Percentiles rank a stretch among this genome's conserved stretches.
phyloP scores from a whole-genome alignment of 306 rosid genomes.

The Begonia fuchsioides region DNA sequence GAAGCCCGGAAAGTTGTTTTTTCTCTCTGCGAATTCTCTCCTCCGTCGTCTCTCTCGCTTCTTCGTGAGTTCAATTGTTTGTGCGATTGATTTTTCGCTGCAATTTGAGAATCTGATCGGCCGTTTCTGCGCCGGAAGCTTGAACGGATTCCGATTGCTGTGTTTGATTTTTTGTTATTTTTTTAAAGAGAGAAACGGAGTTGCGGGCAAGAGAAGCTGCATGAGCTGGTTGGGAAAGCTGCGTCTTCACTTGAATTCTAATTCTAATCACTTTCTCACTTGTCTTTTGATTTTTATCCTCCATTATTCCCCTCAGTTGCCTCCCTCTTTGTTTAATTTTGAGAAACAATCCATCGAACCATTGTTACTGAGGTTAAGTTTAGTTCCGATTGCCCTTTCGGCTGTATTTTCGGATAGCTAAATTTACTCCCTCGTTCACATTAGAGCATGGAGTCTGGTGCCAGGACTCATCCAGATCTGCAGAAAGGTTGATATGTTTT shows the following conservation, averaged over 20 bases:
- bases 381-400: slow-evolving; percentile 4
- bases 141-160: too few relatives aligned
- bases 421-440: slow-evolving; percentile 12
- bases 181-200: too few relatives aligned
- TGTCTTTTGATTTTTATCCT: slow-evolving; percentile 68
- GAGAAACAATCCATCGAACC: slow-evolving; percentile 30
- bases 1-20: too few relatives aligned
- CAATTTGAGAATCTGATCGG: too few relatives aligned
- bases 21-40: too few relatives aligned
- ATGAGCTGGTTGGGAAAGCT: slow-evolving; percentile 95
- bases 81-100: too few relatives aligned
- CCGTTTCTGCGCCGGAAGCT: too few relatives aligned
- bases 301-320: slow-evolving; percentile 69
- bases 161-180: too few relatives aligned
- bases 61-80: too few relatives aligned
- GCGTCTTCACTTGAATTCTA: slow-evolving; percentile 49
- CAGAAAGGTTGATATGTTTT: slow-evolving; percentile 50
- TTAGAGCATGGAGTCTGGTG: slow-evolving; percentile 52
- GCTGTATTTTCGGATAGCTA: slow-evolving; percentile 2
- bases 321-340: slow-evolving; percentile 24
- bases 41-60: too few relatives aligned
- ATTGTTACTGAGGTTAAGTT: slow-evolving; percentile 13
- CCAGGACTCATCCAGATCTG: slow-evolving; percentile 51
- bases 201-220: slow-evolving; percentile 23
- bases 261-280: slow-evolving; percentile 60